Evolutionary conservation across 345 rosid genomes (phyloP), one percentile per base, ranked within the genome.

Genomic region (Melastoma malabathricum): DNA sequence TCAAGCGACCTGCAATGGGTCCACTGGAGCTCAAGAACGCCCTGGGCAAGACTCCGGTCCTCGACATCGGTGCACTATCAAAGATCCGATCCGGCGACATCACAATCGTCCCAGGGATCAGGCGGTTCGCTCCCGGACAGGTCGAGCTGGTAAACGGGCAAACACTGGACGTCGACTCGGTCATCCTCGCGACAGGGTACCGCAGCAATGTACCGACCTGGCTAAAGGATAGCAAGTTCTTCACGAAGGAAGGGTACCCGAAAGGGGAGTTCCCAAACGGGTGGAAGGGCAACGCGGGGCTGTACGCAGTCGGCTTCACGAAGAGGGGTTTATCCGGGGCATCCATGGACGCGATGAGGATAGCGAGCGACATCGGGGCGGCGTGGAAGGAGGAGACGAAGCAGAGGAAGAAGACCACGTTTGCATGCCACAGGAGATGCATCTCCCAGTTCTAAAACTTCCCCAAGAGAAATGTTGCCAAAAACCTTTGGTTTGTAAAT

Each of bases 281-380:
- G 9, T 86, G 98, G 94, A 90, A 86, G 65, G 98, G 92, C 34
- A 80, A 69, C 13, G 72, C 59, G 0, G 96, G 96, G 18, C 68
- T 90, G 1, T 90, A 86, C 52, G 96, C 98, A 46, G 94, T 84
- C 56, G 98, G 98, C 66, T 90, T 90, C 60, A 75, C 92, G 16
- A 78, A 75, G 79, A 90, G 74, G 80, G 98, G 98, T 60, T 75
- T 90, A 19, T 73, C 85, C 1, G 98, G 98, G 54, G 86, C 82
- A 39, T 83, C 94, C 39, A 72, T 71, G 16, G 98, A 92, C 27
- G 95, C 96, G 14, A 52, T 64, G 44, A 82, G 59, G 25, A 82
- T 87, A 3, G 86, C 95, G 18, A 68, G 78, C 55, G 97, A 92
- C 18, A 87, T 92, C 47, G 76, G 89, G 67, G 62, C 57, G 17